Percentiles rank a stretch among this genome's conserved stretches.
phyloP scores from a whole-genome alignment of 1,284 basidiomycete genomes.

The Cystobasidium sp. region DNA sequence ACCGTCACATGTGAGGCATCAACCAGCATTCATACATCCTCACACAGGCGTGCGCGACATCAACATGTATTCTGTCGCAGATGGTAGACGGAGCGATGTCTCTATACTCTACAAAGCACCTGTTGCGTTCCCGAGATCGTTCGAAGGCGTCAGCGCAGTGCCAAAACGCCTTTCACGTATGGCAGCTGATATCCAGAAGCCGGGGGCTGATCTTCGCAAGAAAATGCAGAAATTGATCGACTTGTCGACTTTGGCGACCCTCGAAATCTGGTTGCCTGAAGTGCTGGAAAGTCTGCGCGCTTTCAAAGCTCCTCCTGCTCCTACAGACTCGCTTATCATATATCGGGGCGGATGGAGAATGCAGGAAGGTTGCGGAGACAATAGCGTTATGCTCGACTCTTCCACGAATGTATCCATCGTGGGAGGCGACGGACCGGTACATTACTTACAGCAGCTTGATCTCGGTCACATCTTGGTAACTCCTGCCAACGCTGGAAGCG shows the following conservation, averaged over 20 bases:
- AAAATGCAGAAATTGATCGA: constrained; percentile 42
- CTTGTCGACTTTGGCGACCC: constrained; percentile 44
- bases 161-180: constrained; percentile 10
- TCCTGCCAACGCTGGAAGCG: neutral
- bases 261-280: constrained; percentile 53
- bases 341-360: constrained; percentile 53
- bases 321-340: constrained; percentile 49
- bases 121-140: constrained; percentile 48
- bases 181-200: neutral
- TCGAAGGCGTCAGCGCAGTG: constrained; percentile 3
- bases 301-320: constrained; percentile 45
- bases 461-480: constrained; percentile 1
- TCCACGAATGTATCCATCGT: neutral
- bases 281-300: constrained; percentile 50
- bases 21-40: constrained; percentile 47
- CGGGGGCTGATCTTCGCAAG: neutral
- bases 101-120: constrained; percentile 53
- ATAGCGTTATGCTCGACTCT: neutral
- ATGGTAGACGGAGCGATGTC: constrained; percentile 51
- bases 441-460: neutral
- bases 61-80: constrained; percentile 53
- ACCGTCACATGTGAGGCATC: constrained; percentile 39
- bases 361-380: constrained; percentile 45
- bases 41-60: constrained; percentile 52
- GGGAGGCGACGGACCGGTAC: neutral